Conservation (phyloP, 306 rosid genomes). For the Pueraria montana region DNA sequence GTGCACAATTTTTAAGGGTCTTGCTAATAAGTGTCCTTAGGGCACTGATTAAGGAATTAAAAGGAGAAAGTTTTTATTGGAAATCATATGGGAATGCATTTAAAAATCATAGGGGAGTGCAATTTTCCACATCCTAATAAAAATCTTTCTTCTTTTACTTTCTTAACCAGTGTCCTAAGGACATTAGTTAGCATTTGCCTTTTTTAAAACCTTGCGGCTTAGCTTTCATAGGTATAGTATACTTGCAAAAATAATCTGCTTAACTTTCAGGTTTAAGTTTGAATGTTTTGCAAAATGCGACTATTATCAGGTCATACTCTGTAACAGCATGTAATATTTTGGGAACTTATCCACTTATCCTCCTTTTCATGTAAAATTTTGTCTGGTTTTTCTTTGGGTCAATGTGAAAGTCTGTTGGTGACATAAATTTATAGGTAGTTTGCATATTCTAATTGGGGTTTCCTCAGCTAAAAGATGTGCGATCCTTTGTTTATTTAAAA, state of each 20-base stretch:
- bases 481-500: neutral
- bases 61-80: no score
- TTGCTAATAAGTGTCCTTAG: no score
- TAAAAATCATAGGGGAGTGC: no score
- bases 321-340: constrained; percentile 12
- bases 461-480: constrained; percentile 20
- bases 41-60: no score
- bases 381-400: constrained; percentile 19
- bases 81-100: no score
- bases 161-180: no score
- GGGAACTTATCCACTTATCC: neutral
- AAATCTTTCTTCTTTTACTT: no score
- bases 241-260: constrained; percentile 23
- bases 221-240: constrained; percentile 10
- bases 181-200: no score
- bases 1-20: neutral
- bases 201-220: neutral
- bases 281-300: constrained; percentile 12
- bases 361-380: constrained; percentile 15
- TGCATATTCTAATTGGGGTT: constrained; percentile 13
- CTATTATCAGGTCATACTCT: neutral
- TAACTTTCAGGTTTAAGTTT: constrained; percentile 14
- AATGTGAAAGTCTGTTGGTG: constrained; percentile 4
- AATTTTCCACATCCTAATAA: no score
- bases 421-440: neutral